phyloP scores from a whole-genome alignment of 306 rosid genomes.

The Cucurbita argyrosperma region DNA sequence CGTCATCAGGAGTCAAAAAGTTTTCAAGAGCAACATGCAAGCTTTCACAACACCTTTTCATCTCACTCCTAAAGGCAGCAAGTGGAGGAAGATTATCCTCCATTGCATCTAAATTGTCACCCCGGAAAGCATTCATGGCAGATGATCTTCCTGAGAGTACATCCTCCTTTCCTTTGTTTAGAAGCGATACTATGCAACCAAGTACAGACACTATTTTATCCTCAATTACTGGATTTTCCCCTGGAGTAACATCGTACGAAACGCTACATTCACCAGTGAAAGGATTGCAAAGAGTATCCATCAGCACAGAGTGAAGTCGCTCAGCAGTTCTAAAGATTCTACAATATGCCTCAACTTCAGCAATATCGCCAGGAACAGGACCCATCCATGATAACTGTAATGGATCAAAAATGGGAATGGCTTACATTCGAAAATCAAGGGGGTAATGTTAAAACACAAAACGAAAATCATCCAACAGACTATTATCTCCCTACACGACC shows the following conservation, averaged over 20 bases:
- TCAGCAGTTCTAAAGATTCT: constrained; percentile 75
- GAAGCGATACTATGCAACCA: constrained; percentile 68
- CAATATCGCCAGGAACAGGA: constrained; percentile 91
- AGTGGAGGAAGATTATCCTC: constrained; percentile 76
- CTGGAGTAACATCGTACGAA: constrained; percentile 44
- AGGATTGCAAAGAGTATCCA: constrained; percentile 74
- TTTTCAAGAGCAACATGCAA: constrained; percentile 82
- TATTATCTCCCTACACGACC: neutral
- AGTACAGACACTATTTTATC: constrained; percentile 85
- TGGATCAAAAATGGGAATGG: constrained; percentile 23
- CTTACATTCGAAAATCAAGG: constrained; percentile 22
- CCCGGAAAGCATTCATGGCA: constrained; percentile 21
- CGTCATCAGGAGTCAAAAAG: constrained; percentile 43
- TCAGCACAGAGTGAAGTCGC: constrained; percentile 52
- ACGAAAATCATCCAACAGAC: constrained; percentile 1
- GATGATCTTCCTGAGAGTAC: constrained; percentile 74
- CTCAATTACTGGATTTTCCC: constrained; percentile 57
- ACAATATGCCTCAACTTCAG: constrained; percentile 94
- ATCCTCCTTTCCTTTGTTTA: constrained; percentile 61
- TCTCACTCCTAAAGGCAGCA: constrained; percentile 62
- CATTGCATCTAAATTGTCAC: constrained; percentile 15
- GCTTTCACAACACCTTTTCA: constrained; percentile 95
- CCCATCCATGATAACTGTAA: constrained; percentile 50
- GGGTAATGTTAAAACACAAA: constrained; percentile 10
- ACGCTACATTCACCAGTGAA: constrained; percentile 66